Evolutionary conservation across 768 basidiomycete species (phyloP).

Genomic region (Hortiboletus flavorubellus): DNA sequence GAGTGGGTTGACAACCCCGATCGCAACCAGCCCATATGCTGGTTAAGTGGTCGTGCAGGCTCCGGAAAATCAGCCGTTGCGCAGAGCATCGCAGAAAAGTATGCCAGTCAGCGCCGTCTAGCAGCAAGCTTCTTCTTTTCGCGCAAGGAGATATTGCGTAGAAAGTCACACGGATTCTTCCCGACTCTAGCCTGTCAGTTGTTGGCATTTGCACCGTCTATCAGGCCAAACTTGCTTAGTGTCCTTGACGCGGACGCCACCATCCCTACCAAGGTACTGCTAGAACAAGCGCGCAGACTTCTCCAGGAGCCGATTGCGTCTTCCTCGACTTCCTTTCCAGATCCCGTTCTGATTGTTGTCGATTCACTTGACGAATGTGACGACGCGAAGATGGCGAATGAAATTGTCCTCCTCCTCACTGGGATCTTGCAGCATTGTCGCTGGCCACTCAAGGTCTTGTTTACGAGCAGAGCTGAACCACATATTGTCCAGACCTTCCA

Average conservation of each 20-base stretch:
- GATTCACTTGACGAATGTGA: constrained; percentile 27
- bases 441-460: constrained; percentile 25
- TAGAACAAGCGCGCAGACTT: constrained; percentile 24
- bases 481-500: constrained; percentile 22
- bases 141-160: constrained; percentile 19
- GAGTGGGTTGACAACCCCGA: constrained; percentile 14
- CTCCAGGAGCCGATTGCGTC: constrained; percentile 19
- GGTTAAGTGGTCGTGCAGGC: constrained; percentile 24
- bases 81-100: constrained; percentile 29
- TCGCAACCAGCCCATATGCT: constrained; percentile 11
- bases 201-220: constrained; percentile 13
- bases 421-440: constrained; percentile 10
- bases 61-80: constrained; percentile 26
- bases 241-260: constrained; percentile 21
- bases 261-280: constrained; percentile 22
- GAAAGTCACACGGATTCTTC: constrained; percentile 23
- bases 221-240: constrained; percentile 13
- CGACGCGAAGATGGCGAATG: constrained; percentile 18
- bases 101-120: constrained; percentile 16
- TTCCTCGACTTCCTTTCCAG: constrained; percentile 4
- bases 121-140: constrained; percentile 37
- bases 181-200: constrained; percentile 34
- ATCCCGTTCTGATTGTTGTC: constrained; percentile 21
- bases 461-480: constrained; percentile 22
- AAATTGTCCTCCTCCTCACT: constrained; percentile 23